Conservation (phyloP, 2,329 filamentous ascomycete genomes). For the Nectriaceae sp. region DNA sequence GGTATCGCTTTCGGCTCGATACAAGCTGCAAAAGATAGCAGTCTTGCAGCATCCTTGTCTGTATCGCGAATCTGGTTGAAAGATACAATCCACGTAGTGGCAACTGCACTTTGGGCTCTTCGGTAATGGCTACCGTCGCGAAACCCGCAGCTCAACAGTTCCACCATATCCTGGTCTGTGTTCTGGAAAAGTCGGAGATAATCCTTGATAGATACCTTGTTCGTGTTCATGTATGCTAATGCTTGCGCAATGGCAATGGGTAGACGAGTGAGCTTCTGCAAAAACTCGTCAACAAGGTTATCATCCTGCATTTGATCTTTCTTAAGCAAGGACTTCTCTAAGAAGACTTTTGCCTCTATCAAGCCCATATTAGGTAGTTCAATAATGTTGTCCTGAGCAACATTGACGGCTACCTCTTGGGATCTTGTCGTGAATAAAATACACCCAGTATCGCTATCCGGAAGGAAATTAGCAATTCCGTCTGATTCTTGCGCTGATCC, state of each 20-base stretch:
- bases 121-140: constrained; percentile 34
- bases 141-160: constrained; percentile 26
- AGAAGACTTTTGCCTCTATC: constrained; percentile 23
- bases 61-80: constrained; percentile 37
- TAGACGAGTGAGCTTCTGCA: constrained; percentile 34
- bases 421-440: constrained; percentile 41
- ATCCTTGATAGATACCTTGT: constrained; percentile 19
- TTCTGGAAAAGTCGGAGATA: constrained; percentile 37
- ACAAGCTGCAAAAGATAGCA: constrained; percentile 41
- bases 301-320: constrained; percentile 7
- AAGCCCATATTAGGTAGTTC: constrained; percentile 3
- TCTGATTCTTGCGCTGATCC: background rate
- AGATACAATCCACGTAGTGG: constrained; percentile 42
- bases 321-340: constrained; percentile 18
- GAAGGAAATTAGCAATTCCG: constrained; percentile 28
- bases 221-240: constrained; percentile 41
- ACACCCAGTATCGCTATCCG: constrained; percentile 32
- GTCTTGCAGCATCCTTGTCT: constrained; percentile 32
- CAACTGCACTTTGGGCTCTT: constrained; percentile 35
- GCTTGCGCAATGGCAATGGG: constrained; percentile 43
- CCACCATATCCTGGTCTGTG: constrained; percentile 30
- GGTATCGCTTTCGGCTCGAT: constrained; percentile 44
- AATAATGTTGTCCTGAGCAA: background rate
- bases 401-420: constrained; percentile 17
- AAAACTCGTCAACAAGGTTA: constrained; percentile 11